Percentiles rank a stretch among this genome's conserved stretches.
Evolutionary conservation across 257 asterid species (phyloP).

Genomic region (Ajuga chamaepitys): DNA sequence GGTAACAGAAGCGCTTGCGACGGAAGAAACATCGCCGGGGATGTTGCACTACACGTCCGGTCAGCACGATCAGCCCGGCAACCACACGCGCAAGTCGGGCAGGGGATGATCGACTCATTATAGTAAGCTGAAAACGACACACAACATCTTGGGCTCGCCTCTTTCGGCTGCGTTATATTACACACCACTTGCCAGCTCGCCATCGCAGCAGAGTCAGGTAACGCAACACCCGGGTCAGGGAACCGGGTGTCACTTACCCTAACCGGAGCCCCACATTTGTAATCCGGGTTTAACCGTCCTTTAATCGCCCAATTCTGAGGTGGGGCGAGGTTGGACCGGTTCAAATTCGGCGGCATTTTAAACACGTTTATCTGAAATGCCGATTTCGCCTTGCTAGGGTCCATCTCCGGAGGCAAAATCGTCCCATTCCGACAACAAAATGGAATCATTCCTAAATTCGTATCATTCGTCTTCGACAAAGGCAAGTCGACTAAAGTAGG

Average conservation of each 20-base stretch:
- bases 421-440: slow-evolving; percentile 92
- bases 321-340: slow-evolving; percentile 68
- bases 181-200: slow-evolving; percentile 97
- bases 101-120: slow-evolving; percentile 84
- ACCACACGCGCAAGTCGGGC: slow-evolving; percentile 87
- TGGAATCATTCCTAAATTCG: slow-evolving; percentile 67
- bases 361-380: slow-evolving; percentile 75
- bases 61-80: slow-evolving; percentile 32
- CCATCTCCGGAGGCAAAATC: slow-evolving; percentile 84
- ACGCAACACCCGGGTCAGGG: slow-evolving; percentile 58
- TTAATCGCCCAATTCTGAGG: slow-evolving; percentile 77
- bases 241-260: slow-evolving; percentile 69
- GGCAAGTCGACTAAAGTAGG: slow-evolving; percentile 84
- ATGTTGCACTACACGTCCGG: slow-evolving; percentile 41
- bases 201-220: slow-evolving; percentile 42
- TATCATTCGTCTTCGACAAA: slow-evolving; percentile 54
- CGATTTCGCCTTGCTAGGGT: slow-evolving; percentile 73
- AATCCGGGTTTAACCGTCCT: slow-evolving; percentile 77
- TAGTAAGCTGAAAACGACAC: slow-evolving; percentile 89
- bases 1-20: slow-evolving; percentile 78
- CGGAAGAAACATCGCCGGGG: slow-evolving; percentile 75
- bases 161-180: slow-evolving; percentile 65
- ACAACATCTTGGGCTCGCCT: slow-evolving; percentile 71
- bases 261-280: slow-evolving; percentile 74
- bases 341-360: slow-evolving; percentile 87